phyloP scores from a whole-genome alignment of 768 basidiomycete genomes.

The Galerina sulciceps region DNA sequence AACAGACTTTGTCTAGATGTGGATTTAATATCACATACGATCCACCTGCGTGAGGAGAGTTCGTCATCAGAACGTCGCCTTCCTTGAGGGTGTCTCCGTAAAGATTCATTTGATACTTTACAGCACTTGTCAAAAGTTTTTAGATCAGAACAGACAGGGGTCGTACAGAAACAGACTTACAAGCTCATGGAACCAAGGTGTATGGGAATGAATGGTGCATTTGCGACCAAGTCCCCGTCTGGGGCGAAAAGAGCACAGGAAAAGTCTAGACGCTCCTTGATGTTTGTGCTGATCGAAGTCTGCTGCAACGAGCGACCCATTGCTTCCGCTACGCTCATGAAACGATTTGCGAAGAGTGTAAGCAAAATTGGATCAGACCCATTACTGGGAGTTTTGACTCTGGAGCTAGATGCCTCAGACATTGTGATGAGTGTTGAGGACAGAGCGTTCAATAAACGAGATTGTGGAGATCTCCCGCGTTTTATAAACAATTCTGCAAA shows the following conservation, averaged over 20 bases:
- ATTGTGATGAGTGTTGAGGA: constrained; percentile 16
- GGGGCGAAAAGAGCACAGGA: constrained; percentile 95
- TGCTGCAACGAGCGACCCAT: constrained; percentile 93
- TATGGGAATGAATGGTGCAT: constrained; percentile 90
- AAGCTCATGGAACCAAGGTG: constrained; percentile 91
- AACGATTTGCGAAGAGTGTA: constrained; percentile 92
- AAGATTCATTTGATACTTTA: constrained; percentile 87
- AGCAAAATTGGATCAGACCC: constrained; percentile 85
- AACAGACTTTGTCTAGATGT: constrained; percentile 2
- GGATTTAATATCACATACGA: constrained; percentile 56
- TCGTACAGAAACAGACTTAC: constrained; percentile 46
- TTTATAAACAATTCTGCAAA: constrained; percentile 4
- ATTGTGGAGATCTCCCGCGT: background rate
- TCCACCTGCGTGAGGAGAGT: constrained; percentile 87
- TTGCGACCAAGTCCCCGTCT: constrained; percentile 93
- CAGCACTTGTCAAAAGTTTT: constrained; percentile 54
- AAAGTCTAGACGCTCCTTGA: constrained; percentile 95
- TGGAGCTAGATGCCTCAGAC: constrained; percentile 8
- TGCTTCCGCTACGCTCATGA: constrained; percentile 97
- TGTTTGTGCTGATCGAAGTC: constrained; percentile 92
- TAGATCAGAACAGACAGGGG: constrained; percentile 3
- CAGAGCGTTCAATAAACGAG: background rate
- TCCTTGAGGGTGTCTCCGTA: constrained; percentile 74
- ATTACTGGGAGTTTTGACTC: constrained; percentile 28
- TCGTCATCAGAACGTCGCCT: constrained; percentile 94